Conservation (phyloP, 2,329 filamentous ascomycete genomes). For the Fusarium sp. region DNA sequence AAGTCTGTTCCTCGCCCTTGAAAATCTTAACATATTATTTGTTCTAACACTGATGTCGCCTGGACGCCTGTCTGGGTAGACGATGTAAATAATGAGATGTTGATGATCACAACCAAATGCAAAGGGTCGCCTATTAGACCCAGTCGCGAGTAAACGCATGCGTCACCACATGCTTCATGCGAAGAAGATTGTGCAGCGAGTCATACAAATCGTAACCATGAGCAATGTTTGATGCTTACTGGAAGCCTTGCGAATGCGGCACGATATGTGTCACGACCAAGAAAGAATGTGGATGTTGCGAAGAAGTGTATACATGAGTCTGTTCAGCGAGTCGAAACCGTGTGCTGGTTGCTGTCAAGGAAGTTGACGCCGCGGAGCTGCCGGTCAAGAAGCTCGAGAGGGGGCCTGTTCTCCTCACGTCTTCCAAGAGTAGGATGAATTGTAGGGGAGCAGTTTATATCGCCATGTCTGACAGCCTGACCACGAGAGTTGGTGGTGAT, state of each 20-base stretch:
- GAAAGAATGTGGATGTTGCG: slow-evolving; percentile 9
- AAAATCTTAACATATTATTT: slow-evolving; percentile 44
- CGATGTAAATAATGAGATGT: slow-evolving; percentile 22
- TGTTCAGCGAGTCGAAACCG: slow-evolving; percentile 33
- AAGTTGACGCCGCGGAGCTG: slow-evolving; percentile 27
- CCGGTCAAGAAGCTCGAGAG: slow-evolving; percentile 39
- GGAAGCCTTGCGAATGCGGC: slow-evolving; percentile 15
- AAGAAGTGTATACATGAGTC: background rate
- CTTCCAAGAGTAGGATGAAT: slow-evolving; percentile 48
- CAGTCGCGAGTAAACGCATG: slow-evolving; percentile 7
- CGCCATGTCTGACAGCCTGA: slow-evolving; percentile 44
- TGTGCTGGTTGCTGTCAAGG: slow-evolving; percentile 28
- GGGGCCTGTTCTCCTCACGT: slow-evolving; percentile 59
- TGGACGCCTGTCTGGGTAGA: slow-evolving; percentile 1
- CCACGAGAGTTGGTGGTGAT: slow-evolving; percentile 51
- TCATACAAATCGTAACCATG: slow-evolving; percentile 50
- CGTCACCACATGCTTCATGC: slow-evolving; percentile 15
- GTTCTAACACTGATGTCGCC: slow-evolving; percentile 38
- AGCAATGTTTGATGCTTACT: slow-evolving; percentile 48
- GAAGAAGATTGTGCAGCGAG: slow-evolving; percentile 21
- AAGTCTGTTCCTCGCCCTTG: slow-evolving; percentile 33
- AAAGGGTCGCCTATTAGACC: slow-evolving; percentile 6
- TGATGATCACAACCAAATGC: slow-evolving; percentile 7
- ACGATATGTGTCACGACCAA: slow-evolving; percentile 3
- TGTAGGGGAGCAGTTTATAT: slow-evolving; percentile 36